Evolutionary conservation across 257 asterid genomes (phyloP).

Genomic region (Solanum clarkiae): DNA sequence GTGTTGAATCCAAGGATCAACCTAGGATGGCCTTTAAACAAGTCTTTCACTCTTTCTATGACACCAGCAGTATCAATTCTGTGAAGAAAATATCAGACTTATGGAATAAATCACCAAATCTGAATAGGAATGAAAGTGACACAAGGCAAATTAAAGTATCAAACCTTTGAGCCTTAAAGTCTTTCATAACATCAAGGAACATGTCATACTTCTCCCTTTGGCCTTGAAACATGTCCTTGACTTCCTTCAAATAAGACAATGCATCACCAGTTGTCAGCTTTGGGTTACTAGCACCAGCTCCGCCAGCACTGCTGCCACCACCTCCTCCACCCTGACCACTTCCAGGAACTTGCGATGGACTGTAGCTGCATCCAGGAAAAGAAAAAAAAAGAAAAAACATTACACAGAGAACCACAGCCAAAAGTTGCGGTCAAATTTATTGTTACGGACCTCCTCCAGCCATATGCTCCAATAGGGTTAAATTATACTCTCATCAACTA

Average conservation of each 20-base stretch:
- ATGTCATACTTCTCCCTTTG: slow-evolving; percentile 86
- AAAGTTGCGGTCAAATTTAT: neutral
- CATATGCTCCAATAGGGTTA: neutral
- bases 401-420: neutral
- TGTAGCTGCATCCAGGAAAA: slow-evolving; percentile 31
- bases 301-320: slow-evolving; percentile 20
- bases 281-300: slow-evolving; percentile 41
- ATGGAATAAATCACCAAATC: neutral
- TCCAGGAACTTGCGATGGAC: slow-evolving; percentile 47
- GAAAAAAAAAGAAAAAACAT: neutral
- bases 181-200: slow-evolving; percentile 97
- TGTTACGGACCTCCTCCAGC: neutral
- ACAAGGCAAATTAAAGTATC: neutral
- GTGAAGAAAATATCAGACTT: slow-evolving; percentile 15
- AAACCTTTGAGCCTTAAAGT: slow-evolving; percentile 96
- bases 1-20: slow-evolving; percentile 94
- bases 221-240: slow-evolving; percentile 93
- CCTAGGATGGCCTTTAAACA: slow-evolving; percentile 86
- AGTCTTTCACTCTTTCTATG: slow-evolving; percentile 83
- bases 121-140: neutral
- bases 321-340: slow-evolving; percentile 21
- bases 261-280: slow-evolving; percentile 95
- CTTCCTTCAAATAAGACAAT: slow-evolving; percentile 81
- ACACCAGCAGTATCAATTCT: slow-evolving; percentile 95
- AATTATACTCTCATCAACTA: neutral